These are phyloP conservation scores for Podila epigama DNA, from an alignment of 192 early-diverging fungal genomes.

Conservation along the genomic window DNA sequence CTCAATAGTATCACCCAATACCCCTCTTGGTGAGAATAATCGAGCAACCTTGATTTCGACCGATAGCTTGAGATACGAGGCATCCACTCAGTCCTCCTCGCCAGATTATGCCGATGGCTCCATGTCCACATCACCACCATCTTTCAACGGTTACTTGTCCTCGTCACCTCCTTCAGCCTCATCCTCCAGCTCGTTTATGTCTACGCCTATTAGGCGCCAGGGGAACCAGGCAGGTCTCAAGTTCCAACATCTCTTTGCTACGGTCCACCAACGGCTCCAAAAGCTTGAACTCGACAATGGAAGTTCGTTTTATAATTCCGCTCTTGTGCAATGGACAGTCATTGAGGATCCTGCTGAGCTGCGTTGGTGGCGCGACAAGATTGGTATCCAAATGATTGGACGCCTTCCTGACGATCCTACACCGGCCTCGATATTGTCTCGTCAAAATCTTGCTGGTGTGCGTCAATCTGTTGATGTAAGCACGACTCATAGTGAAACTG, in stretches of 20 bases:
- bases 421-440: not conserved
- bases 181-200: slow-evolving; percentile 16
- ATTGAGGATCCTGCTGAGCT: slow-evolving; percentile 41
- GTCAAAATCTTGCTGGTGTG: not conserved
- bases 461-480: not conserved
- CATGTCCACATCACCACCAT: not conserved
- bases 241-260: slow-evolving; percentile 43
- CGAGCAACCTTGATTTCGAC: not conserved
- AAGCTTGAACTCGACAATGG: slow-evolving; percentile 40
- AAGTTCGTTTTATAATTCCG: slow-evolving; percentile 20
- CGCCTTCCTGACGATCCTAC: slow-evolving; percentile 21
- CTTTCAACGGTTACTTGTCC: slow-evolving; percentile 8
- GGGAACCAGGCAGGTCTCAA: slow-evolving; percentile 47
- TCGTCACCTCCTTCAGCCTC: slow-evolving; percentile 4
- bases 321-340: slow-evolving; percentile 44
- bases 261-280: slow-evolving; percentile 43
- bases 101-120: no score
- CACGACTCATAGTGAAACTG: not conserved
- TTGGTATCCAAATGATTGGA: slow-evolving; percentile 49
- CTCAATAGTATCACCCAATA: not conserved
- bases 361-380: slow-evolving; percentile 46
- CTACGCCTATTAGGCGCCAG: slow-evolving; percentile 21
- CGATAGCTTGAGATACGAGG: no score
- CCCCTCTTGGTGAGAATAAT: not conserved
- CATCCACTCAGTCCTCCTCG: no score